Base-by-base conservation (phyloP, 306 rosid genomes). In the Cotoneaster glaucophyllus region DNA sequence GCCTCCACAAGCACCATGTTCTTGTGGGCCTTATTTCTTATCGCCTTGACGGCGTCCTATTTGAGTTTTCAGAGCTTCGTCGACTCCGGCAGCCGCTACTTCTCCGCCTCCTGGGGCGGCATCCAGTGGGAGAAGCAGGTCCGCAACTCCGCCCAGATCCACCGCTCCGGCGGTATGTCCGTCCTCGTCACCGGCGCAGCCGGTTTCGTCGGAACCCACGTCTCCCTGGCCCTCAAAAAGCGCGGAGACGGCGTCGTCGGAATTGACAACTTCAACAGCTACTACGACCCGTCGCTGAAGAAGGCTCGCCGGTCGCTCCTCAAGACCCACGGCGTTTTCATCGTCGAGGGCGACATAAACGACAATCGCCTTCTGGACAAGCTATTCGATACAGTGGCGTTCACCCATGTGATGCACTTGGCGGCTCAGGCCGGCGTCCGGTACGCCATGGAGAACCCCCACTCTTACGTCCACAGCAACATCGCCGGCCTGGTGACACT, bases 361-460 rank as follows among this genome's bases (percentile, higher is more conserved):
- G 97, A 93, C 72, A 89, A 81, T 0, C 83, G 88, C 3, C 85
- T 93, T 5, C 50, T 93, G 2, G 88, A 83, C 0, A 93, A 89
- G 81, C 92, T 93, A 26, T 90, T 91, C 74, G 96, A 93, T 50
- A 88, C 89, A 21, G 97, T 93, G 6, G 91, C 87, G 3, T 89
- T 93, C 75, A 88, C 96, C 1, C 98, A 93, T 76, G 96, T 91
- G 3, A 88, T 93, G 96, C 98, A 93, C 70, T 79, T 93, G 11
- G 98, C 98, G 2, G 97, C 98, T 2, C 97, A 93, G n/a, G 98
- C 98, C 29, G 97, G 98, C 0, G 97, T 93, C 2, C 66, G 96
- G 9, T 93, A 93, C 77, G 98, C 98, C 39, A 89, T 93, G 98
- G 96, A 89, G 79, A 93, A 93, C 21, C 98, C 98, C 0, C 75